Base-by-base conservation (phyloP, 495 filamentous ascomycete genomes). In the Penicillium parvum region DNA sequence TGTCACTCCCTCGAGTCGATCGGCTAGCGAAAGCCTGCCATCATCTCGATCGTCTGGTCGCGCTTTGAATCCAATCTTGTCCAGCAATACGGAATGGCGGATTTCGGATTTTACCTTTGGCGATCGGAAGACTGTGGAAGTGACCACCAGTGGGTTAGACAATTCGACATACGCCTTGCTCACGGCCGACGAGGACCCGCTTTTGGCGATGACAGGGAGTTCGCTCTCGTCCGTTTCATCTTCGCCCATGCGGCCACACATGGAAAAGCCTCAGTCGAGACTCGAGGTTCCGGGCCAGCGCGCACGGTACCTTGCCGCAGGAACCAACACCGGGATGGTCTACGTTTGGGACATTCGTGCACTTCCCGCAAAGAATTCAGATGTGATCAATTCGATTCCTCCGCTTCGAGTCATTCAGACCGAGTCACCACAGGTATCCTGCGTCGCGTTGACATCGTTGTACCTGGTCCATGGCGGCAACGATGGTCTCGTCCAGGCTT, bases 401-500 rank as follows among this genome's bases (percentile, higher is more conserved):
- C 87, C 92, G 3, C 58, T 95, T 14, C 78, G 87, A 12, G 73
- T 86, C 32, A 95, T 98, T 40, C 80, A 91, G 46, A 97, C 92
- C 0, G 88, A 96, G 17, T 96, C 92, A 0, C 90, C 92, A 1
- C 76, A 87, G 51, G 81, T 98, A 8, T 84, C 91, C 7, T 88
- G 79, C 50, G 64, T 98, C n/a, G 92, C 84, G 5, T 59, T 96
- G 15, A 87, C 90, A 2, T 88, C 90, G 8, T 72, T 97, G 6
- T 89, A 91, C 54, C 64, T 98, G 18, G 84, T 96, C 1, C 88
- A 95, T 61, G 92, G 92, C 19, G 92, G 92, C 30, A 95, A 86
- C 50, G 92, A 98, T 61, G 91, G 92, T 7, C 78, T 97, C 6
- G 90, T 97, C 6, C 92, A 97, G 57, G 86, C 88, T 5, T 98